Base-by-base conservation (phyloP, 805 yeast species). In the Candida tibetensis region DNA sequence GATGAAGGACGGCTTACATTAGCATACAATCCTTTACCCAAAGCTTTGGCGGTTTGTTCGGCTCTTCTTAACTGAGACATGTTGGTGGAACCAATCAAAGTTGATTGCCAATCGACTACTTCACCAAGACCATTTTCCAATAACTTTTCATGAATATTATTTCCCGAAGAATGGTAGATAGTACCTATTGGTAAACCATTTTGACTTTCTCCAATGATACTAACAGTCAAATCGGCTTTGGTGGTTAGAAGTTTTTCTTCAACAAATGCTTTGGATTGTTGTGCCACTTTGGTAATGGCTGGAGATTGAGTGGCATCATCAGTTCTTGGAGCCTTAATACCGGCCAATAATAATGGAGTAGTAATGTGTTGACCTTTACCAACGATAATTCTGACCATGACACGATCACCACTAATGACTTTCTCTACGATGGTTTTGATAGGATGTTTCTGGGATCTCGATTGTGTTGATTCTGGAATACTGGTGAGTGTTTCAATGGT, bases 51-150 rank as follows among this genome's bases (percentile, higher is more conserved):
- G 1, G 68, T 54, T 44, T 71, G 76, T 57, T 85, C 95, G 18
- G 81, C 77, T 41, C 69, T 73, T 53, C 95, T 76, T 38, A 85
- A 70, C 25, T 57, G 54, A 2, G 72, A 48, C 89, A 87, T 85
- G 17, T 68, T 66, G 30, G 70, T 62, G 8, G 88, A 64, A 4
- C 95, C 95, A 40, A 87, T 65, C 29, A 78, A 50, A 10, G 74
- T 54, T 1, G 88, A 77, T 56, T 88, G 95, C 88, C 91, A 82
- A 57, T 87, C 95, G 17, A 80, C 76, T 34, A 86, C 79, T 47
- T 79, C 81, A 9, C 83, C 95, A 21, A 82, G 69, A 8, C 96
- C 96, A 39, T 69, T 71, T 40, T 74, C 77, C 41, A 87, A 69
- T 40, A 87, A 64, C 46, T 77, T 76, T 47, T 79, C 84, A 41